Evolutionary conservation across 257 asterid species (phyloP).

Genomic region (Solanum paucissectum): DNA sequence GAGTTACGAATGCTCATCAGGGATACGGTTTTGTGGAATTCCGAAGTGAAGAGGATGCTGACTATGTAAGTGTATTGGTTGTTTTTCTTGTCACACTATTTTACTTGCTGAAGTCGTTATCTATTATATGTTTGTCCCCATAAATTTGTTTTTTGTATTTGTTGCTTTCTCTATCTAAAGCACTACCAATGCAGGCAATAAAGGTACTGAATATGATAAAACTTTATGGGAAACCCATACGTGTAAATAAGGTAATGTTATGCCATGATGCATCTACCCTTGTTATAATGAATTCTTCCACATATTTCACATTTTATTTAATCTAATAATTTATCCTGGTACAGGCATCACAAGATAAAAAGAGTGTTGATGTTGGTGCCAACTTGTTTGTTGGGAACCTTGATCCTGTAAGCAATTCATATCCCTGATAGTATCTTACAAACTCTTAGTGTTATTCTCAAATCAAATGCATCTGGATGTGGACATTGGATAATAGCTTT

Average conservation of each 20-base stretch:
- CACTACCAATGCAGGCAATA: slow-evolving; percentile 53
- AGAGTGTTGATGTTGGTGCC: slow-evolving; percentile 95
- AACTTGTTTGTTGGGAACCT: slow-evolving; percentile 94
- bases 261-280: background rate
- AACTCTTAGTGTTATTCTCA: background rate
- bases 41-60: slow-evolving; percentile 97
- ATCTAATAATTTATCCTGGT: background rate
- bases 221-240: slow-evolving; percentile 76
- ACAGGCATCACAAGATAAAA: slow-evolving; percentile 97
- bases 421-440: background rate
- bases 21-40: slow-evolving; percentile 95
- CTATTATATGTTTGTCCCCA: background rate
- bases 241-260: slow-evolving; percentile 70
- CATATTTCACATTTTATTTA: background rate
- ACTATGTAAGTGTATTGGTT: slow-evolving; percentile 53
- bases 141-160: background rate
- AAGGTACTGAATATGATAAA: slow-evolving; percentile 91
- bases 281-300: background rate
- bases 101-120: background rate
- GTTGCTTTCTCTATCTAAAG: background rate
- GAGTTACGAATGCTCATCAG: slow-evolving; percentile 91
- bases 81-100: slow-evolving; percentile 1
- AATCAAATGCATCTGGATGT: background rate
- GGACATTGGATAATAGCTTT: background rate
- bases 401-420: slow-evolving; percentile 66